A percentile compares a stretch with the other conserved stretches of the same genome.
These are phyloP conservation scores for Lactarius hengduanensis DNA, from an alignment of 768 basidiomycete species.

Conservation along the genomic window DNA sequence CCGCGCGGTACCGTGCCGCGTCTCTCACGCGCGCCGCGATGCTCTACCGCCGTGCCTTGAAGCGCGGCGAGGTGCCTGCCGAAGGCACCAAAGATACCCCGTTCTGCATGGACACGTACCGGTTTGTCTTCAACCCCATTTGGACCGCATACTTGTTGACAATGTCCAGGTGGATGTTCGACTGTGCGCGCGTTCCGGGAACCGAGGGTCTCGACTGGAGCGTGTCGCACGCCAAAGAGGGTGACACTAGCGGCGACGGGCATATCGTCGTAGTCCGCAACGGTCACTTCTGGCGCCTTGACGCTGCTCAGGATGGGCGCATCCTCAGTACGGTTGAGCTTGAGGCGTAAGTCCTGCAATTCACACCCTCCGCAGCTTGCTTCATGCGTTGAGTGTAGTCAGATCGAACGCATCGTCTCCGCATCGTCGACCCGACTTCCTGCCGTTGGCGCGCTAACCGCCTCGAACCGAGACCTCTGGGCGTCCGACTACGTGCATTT, in stretches of 20 bases:
- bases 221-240: constrained; percentile 58
- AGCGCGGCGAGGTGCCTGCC: constrained; percentile 60
- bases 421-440: constrained; percentile 54
- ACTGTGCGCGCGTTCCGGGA: constrained; percentile 81
- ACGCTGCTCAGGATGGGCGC: constrained; percentile 51
- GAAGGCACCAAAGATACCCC: constrained; percentile 68
- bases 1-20: constrained; percentile 63
- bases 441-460: constrained; percentile 73
- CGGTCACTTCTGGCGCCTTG: constrained; percentile 81
- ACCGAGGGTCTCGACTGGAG: constrained; percentile 75
- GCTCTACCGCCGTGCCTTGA: constrained; percentile 68
- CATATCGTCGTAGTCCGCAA: constrained; percentile 86
- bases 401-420: constrained; percentile 70
- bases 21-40: constrained; percentile 66
- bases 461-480: constrained; percentile 85
- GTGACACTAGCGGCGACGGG: constrained; percentile 60
- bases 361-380: neutral
- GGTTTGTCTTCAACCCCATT: constrained; percentile 41
- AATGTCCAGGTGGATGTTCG: constrained; percentile 80
- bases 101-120: constrained; percentile 85
- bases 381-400: constrained; percentile 41
- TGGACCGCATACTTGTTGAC: neutral
- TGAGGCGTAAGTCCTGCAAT: constrained; percentile 46
- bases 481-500: constrained; percentile 48
- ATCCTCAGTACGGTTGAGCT: constrained; percentile 66